These are phyloP conservation scores for Hordeum vulgare DNA, from an alignment of 176 grass and related monocot genomes.

Conservation along the genomic window MorexV3_pseudomolecules_assembly NC_058521.1:81663348-81663847, in stretches of 20 bases:
- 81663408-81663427: not conserved
- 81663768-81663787: not conserved
- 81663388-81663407: constrained; percentile 29
- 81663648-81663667: not conserved
- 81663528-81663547: not conserved
- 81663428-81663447: constrained; percentile 47
- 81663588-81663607: not conserved
- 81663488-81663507: not conserved
- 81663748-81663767: not conserved
- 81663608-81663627: not conserved
- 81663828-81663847: not conserved
- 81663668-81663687: not conserved
- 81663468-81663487: constrained; percentile 13
- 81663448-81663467: constrained; percentile 13
- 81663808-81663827: not conserved
- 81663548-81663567: not conserved
- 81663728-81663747: not conserved
- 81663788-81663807: constrained; percentile 16
- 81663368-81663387: not conserved
- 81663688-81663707: not conserved
- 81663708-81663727: not conserved
- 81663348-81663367: not conserved
- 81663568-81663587: not conserved
- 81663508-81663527: not conserved
- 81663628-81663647: not conserved